Percentiles rank a stretch among this genome's conserved stretches.
Evolutionary conservation across 148 eudicot species (phyloP).

Genomic region (Rhododendron ovatum): DNA sequence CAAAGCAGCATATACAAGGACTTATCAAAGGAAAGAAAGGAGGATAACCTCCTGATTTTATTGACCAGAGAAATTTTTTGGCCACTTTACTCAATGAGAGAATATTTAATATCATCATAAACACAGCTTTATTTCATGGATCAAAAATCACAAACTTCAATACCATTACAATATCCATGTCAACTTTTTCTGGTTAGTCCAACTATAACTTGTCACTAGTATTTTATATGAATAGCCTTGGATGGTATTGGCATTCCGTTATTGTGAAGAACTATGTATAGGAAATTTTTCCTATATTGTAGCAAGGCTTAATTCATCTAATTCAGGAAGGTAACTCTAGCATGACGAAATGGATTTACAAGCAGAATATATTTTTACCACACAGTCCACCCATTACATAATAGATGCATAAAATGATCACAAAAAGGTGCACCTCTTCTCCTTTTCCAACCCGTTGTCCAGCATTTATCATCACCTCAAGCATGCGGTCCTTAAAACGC

Average conservation of each 20-base stretch:
- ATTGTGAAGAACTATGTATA: neutral
- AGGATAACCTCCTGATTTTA: neutral
- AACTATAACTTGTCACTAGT: neutral
- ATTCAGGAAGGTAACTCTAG: neutral
- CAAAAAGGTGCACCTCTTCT: slow-evolving; percentile 69
- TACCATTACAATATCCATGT: neutral
- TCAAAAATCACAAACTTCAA: neutral
- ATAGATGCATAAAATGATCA: neutral
- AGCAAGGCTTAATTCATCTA: neutral
- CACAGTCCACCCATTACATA: neutral
- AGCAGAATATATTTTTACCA: neutral
- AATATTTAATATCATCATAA: neutral
- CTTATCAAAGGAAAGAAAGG: neutral
- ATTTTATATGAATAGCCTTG: neutral
- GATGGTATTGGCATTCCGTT: neutral
- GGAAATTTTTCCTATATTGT: neutral
- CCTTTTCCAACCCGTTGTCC: slow-evolving; percentile 77
- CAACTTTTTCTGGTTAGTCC: neutral
- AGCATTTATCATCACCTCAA: slow-evolving; percentile 98
- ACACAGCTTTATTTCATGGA: neutral
- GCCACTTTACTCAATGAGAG: neutral
- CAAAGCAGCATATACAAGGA: neutral
- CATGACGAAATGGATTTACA: neutral
- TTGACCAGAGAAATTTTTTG: neutral
- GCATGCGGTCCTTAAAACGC: slow-evolving; percentile 98